Evolutionary conservation across 208 protist genomes (phyloP), one percentile per base, ranked within the genome.

Genomic region (Trypanosoma melophagium): DNA sequence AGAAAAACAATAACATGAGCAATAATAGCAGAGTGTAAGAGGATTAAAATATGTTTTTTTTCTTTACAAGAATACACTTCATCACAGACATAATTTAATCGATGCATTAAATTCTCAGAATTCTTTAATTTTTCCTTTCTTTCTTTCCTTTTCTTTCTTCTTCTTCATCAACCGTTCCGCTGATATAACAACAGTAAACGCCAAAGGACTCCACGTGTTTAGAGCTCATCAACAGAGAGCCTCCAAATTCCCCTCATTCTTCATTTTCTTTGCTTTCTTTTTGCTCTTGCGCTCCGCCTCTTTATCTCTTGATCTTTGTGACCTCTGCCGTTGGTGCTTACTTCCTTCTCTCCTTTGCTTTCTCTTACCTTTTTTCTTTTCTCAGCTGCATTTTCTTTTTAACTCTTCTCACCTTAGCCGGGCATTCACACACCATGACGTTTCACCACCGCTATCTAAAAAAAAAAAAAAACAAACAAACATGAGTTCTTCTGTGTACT

Each of bases 321-420:
- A 5, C 5, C 28, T 35, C 28, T 35, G 28, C 28, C 1, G 28
- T 35, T 35, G 28, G 28, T 35, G 28, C 1, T 35, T 35, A 35
- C 28, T 35, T 35, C 28, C 28, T 35, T 5, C 28, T 63, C 31
- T 66, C n/a, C 2, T 66, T 66, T 56, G 28, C 12, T 66, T 8
- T 44, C 44, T 45, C 47, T 55, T 19, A 7, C 25, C 24, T 66
- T 41, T 56, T 40, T 56, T 53, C 25, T 22, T 56, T 21, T 53
- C 24, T 38, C 25, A 22, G 24, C 25, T 54, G 38, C 42, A 38
- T 19, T 52, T 51, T 12, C 7, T 49, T 21, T 45, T 16, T 25
- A 19, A 31, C 31, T 40, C 31, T 25, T 31, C 31, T 21, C 7
- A 44, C 31, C 0, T 59, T 31, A 19, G 8, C 13, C 9, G 19